Conservation (phyloP, 108 stramenopile genomes). For the Mediolabrus comicus region DNA sequence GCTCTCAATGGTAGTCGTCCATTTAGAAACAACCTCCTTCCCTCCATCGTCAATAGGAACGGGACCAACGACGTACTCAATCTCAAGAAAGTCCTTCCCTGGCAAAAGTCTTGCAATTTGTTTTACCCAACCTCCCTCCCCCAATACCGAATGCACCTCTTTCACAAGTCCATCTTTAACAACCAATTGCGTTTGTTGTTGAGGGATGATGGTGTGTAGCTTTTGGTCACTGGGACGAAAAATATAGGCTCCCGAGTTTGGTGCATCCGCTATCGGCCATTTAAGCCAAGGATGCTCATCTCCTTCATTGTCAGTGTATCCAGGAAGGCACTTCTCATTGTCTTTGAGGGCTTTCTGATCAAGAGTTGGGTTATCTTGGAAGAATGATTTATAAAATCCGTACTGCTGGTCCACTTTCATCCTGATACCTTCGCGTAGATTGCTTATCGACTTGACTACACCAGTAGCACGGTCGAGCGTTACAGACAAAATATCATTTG, state of each 20-base stretch:
- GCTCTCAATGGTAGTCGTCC: constrained; percentile 57
- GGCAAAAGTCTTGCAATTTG: constrained; percentile 74
- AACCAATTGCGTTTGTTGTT: background rate
- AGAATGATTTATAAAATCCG: constrained; percentile 78
- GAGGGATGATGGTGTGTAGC: constrained; percentile 21
- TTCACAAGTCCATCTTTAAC: constrained; percentile 39
- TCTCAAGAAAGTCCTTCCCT: constrained; percentile 73
- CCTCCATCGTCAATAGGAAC: constrained; percentile 87
- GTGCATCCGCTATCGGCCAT: constrained; percentile 25
- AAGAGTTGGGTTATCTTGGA: background rate
- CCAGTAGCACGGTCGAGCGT: constrained; percentile 38
- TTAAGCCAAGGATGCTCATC: constrained; percentile 40
- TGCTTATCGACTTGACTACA: constrained; percentile 35
- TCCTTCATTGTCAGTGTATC: constrained; percentile 42
- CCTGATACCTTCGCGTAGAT: constrained; percentile 9
- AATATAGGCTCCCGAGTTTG: constrained; percentile 95
- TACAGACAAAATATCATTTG: constrained; percentile 37
- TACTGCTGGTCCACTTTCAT: constrained; percentile 56
- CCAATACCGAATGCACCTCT: constrained; percentile 79
- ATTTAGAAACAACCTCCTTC: constrained; percentile 85
- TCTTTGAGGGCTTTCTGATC: constrained; percentile 11
- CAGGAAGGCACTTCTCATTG: constrained; percentile 38
- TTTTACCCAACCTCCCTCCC: constrained; percentile 73
- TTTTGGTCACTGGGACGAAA: constrained; percentile 82
- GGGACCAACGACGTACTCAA: constrained; percentile 91